These are phyloP conservation scores for Boletus rubroflammeus DNA, from an alignment of 768 basidiomycete genomes.

Conservation along the genomic window DNA sequence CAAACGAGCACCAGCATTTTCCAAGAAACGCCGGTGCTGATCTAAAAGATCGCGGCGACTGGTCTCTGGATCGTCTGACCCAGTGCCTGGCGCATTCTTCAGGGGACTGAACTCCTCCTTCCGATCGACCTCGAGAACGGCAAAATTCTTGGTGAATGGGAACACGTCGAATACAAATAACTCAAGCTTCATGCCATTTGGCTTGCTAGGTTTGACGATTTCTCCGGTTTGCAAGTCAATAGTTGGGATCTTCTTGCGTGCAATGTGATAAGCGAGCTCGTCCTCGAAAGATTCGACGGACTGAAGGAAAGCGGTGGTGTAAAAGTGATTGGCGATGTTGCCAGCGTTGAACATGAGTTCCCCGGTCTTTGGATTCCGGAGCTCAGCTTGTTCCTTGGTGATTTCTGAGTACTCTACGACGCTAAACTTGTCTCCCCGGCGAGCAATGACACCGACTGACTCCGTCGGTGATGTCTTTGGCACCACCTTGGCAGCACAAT, in stretches of 20 bases:
- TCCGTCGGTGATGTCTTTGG: conserved; percentile 84
- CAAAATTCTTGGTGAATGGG: conserved; percentile 79
- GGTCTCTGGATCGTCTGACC: conserved; percentile 86
- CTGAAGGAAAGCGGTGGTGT: conserved; percentile 82
- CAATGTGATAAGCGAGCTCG: conserved; percentile 94
- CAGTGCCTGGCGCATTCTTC: conserved; percentile 95
- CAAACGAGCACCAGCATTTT: conserved; percentile 71
- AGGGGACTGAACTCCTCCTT: conserved; percentile 93
- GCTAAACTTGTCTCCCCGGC: conserved; percentile 75
- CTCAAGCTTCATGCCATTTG: conserved; percentile 99
- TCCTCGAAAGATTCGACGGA: conserved; percentile 77
- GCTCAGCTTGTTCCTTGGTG: conserved; percentile 79
- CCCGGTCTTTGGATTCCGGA: conserved; percentile 61
- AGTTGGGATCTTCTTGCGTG: conserved; percentile 93
- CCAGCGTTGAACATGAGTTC: conserved; percentile 89
- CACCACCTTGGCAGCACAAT: conserved; percentile 95
- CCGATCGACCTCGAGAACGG: conserved; percentile 85
- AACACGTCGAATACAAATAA: conserved; percentile 99
- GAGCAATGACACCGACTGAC: conserved; percentile 92
- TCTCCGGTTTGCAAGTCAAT: conserved; percentile 69
- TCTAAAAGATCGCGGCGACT: conserved; percentile 85
- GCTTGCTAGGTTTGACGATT: conserved; percentile 71
- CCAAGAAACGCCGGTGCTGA: conserved; percentile 84
- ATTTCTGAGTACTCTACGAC: conserved; percentile 99
- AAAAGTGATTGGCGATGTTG: conserved; percentile 99